Base-by-base conservation (phyloP, 2,329 filamentous ascomycete genomes). In the Microsporum canis region DNA sequence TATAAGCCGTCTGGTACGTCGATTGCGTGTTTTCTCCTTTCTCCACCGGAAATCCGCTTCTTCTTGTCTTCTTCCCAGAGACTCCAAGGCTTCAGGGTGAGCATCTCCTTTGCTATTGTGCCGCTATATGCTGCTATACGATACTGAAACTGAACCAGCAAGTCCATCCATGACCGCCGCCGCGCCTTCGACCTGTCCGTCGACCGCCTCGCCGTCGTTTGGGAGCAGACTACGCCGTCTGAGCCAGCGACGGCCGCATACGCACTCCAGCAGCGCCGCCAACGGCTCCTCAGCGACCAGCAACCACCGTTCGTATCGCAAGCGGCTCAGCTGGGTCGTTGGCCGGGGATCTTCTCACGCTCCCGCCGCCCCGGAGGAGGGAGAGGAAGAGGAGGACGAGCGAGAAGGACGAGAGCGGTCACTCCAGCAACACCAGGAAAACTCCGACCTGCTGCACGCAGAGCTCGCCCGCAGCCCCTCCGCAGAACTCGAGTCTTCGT, bases 241-340 rank as follows among this genome's bases (percentile, higher is more conserved):
- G 55, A 76, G 73, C 68, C 73, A 73, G 67, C 68, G 76, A 60
- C 71, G 73, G 61, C 68, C 72, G 45, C 74, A 74, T 65, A 73
- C 73, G 2, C 70, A 74, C 12, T 17, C 31, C 14, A n/a, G 5
- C 49, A 34, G 45, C 17, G 3, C 53, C 69, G 67, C 59, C 68
- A 71, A 63, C 63, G 68, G 62, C 66, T 66, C 55, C 49, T 64
- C 66, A 47, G 63, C 68, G 38, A 63, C 68, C 29, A 64, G 67
- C 33, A 57, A 66, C 29, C 67, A 69, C 57, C 71, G 68, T 36
- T 68, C 68, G 39, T 67, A 71, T 63, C 73, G 71, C 59, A 71
- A 72, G 62, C 73, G 71, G 61, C 62, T 75, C 38, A 70, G 70
- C 60, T 73, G 74, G 61, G 68, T 74, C 36, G 69, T 73, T 47